Evolutionary conservation across 2,329 filamentous ascomycete species (phyloP), one percentile per base, ranked within the genome.

Genomic region (Monosporascus ibericus): DNA sequence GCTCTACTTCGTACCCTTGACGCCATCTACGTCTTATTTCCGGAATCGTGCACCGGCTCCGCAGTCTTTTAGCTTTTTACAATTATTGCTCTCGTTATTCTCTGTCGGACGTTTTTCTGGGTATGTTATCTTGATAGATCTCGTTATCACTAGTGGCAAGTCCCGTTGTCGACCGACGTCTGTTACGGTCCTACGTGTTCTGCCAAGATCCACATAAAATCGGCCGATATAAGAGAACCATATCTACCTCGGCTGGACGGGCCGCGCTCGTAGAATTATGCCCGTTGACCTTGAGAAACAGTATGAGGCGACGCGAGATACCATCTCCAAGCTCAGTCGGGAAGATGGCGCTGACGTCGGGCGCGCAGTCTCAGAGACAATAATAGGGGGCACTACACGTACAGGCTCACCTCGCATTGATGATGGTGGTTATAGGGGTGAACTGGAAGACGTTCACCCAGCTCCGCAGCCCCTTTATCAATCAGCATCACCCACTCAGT

Each of bases 401-500:
- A 14, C 11, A 17, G 15, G 20, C 11, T 25, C 24, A 11, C 42
- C 42, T 25, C 20, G 20, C 22, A n/a, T 46, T 3, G 24, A 46
- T n/a, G 42, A 44, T 27, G 42, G 11, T 17, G 2, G 11, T 25
- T 6, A 15, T 27, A 25, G 4, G 27, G 27, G 42, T 27, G 42
- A 46, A 18, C 22, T 18, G 9, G 42, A 24, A 30, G 42, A 11
- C 8, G 20, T 30, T 15, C 42, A 7, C 42, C 42, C 42, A 0
- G 15, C 9, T 11, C 20, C 42, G 8, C 24, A 46, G 11, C 4
- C 5, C 22, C 20, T 44, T 9, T 50, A 48, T 24, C 59, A 55
- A 6, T 52, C 52, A 46, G 49, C 58, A 34, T 62, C 62, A 2
- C 56, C 54, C 36, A 44, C 55, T 53, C 58, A 49, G 18, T 56